Evolutionary conservation across 2,329 filamentous ascomycete species (phyloP).

Genomic region (Fusarium begoniae): DNA sequence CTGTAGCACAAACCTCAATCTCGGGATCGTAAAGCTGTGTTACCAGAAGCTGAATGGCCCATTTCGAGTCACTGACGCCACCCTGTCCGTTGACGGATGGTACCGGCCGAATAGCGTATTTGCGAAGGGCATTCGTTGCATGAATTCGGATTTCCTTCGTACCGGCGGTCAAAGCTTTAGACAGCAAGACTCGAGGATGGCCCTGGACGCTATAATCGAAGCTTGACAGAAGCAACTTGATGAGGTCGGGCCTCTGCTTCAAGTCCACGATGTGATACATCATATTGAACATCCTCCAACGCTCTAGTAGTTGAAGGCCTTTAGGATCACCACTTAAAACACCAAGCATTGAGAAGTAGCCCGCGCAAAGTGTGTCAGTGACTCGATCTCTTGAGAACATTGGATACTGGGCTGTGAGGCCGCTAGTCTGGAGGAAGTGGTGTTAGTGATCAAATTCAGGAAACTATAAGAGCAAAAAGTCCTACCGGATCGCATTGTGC

Average conservation of each 20-base stretch:
- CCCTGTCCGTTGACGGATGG: constrained; percentile 50
- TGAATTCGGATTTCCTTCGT: constrained; percentile 93
- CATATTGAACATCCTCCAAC: constrained; percentile 99
- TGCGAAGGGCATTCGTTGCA: constrained; percentile 84
- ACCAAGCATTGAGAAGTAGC: constrained; percentile 94
- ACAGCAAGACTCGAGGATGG: constrained; percentile 90
- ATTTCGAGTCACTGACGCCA: constrained; percentile 77
- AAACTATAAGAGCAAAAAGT: neutral
- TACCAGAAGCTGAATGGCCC: constrained; percentile 97
- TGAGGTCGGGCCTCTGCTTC: constrained; percentile 88
- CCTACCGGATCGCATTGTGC: constrained; percentile 91
- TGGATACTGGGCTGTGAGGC: constrained; percentile 81
- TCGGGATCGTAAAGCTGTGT: constrained; percentile 98
- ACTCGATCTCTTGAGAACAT: constrained; percentile 90
- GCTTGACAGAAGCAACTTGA: constrained; percentile 86
- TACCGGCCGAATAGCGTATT: constrained; percentile 73
- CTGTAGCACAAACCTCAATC: constrained; percentile 93
- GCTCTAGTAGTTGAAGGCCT: constrained; percentile 88
- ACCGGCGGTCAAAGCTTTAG: constrained; percentile 90
- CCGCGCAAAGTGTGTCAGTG: constrained; percentile 85
- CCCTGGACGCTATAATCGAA: constrained; percentile 92
- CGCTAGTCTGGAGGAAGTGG: constrained; percentile 63
- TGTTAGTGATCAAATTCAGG: constrained; percentile 32
- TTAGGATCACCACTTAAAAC: constrained; percentile 83
- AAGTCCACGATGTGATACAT: constrained; percentile 98